Percentiles rank a stretch among this genome's conserved stretches.
These are phyloP conservation scores for Amanita rubescens DNA, from an alignment of 768 basidiomycete species.

Conservation along the genomic window DNA sequence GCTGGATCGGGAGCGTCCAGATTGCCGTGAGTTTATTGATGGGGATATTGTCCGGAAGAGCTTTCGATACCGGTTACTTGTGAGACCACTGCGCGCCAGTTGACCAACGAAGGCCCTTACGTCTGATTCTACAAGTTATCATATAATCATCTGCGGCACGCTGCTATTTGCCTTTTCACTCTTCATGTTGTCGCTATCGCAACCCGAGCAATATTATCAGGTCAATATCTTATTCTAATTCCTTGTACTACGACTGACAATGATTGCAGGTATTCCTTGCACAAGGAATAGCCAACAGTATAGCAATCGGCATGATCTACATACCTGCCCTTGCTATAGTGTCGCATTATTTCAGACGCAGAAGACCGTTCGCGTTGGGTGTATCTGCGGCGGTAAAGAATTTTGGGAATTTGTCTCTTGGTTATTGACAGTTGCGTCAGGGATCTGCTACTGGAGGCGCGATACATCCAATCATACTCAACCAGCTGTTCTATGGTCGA, in stretches of 20 bases:
- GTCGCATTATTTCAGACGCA: slow-evolving; percentile 31
- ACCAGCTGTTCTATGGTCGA: slow-evolving; percentile 38
- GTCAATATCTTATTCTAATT: slow-evolving; percentile 11
- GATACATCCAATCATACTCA: slow-evolving; percentile 58
- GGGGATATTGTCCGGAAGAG: slow-evolving; percentile 38
- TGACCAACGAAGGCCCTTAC: background rate
- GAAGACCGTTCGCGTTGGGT: slow-evolving; percentile 27
- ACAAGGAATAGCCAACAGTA: slow-evolving; percentile 40
- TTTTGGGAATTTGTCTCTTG: background rate
- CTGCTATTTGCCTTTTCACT: slow-evolving; percentile 35
- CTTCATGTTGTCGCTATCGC: slow-evolving; percentile 39
- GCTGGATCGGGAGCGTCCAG: slow-evolving; percentile 43
- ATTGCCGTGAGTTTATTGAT: slow-evolving; percentile 36
- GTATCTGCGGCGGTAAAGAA: slow-evolving; percentile 25
- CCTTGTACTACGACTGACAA: slow-evolving; percentile 2
- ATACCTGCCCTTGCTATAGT: slow-evolving; percentile 34
- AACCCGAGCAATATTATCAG: slow-evolving; percentile 33
- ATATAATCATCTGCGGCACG: slow-evolving; percentile 37
- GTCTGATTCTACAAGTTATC: slow-evolving; percentile 23
- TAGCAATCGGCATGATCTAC: slow-evolving; percentile 45
- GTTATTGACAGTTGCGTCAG: slow-evolving; percentile 14
- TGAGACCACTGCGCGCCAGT: slow-evolving; percentile 14
- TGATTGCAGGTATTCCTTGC: slow-evolving; percentile 34
- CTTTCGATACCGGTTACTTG: slow-evolving; percentile 50
- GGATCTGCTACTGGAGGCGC: slow-evolving; percentile 53